Evolutionary conservation across 371 early-diverging fungal species (phyloP), one percentile per base, ranked within the genome.

Genomic region (Mucor irregularis): DNA sequence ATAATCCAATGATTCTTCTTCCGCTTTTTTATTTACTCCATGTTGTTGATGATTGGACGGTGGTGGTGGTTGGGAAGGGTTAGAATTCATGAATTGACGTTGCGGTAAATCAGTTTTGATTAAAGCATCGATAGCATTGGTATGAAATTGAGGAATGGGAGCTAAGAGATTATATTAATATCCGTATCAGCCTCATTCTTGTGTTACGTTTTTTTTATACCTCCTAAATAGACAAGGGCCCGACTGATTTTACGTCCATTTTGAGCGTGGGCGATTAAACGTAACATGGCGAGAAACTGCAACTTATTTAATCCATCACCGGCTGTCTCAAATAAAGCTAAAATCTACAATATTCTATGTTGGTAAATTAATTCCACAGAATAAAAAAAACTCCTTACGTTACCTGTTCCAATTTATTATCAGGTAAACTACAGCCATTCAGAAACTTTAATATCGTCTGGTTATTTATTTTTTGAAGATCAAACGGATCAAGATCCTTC

Each of bases 231-330:
- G 9, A 78, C 69, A 40, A 78, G 53, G 40, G 74, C 75, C 29
- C 60, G 69, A 44, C 69, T 72, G 22, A 78, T 61, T 35, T 62
- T 63, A 14, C 78, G 70, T 25, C 78, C 78, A 63, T 73, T 73
- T 56, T 78, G 78, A 19, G 75, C 78, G 67, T 78, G 78, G 8
- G 73, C 73, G 56, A 74, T 68, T 13, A 78, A 53, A 35, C 78
- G 60, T 13, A 78, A 56, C 63, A 78, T 68, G 26, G 78, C 78
- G 61, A 73, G 74, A 37, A 78, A 74, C 39, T 74, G 75, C 25
- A 55, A 30, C 25, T 73, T 71, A 11, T 47, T 58, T 29, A 76
- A 40, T 30, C 68, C 73, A 44, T 68, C 68, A 2, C 55, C 58
- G 2, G 69, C 69, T 53, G 65, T 58, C 31, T 74, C 64, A 62